These are phyloP conservation scores for Musa acuminata DNA, from an alignment of 176 grass and related monocot species.

Conservation along the genomic window DNA sequence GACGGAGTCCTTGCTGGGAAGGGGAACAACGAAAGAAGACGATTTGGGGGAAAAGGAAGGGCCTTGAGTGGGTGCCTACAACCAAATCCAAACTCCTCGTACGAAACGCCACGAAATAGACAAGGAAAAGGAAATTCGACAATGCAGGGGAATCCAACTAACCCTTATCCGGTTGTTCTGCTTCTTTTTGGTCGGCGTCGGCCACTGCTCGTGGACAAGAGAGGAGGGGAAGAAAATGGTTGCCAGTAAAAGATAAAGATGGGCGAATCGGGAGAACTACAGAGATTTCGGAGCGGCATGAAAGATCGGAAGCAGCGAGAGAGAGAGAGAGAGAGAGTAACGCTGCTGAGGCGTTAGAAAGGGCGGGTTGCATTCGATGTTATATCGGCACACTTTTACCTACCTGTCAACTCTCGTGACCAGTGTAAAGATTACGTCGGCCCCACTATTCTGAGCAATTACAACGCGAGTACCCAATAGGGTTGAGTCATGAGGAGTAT, in stretches of 20 bases:
- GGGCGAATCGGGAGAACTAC: not conserved
- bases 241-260: not conserved
- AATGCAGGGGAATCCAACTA: not conserved
- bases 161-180: not conserved
- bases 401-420: too few species aligned
- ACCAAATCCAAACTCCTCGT: not conserved
- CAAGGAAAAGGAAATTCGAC: not conserved
- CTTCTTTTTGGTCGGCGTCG: not conserved
- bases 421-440: too few species aligned
- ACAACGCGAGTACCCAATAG: too few species aligned
- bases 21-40: too few species aligned
- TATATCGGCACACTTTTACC: too few species aligned
- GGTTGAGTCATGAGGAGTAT: too few species aligned
- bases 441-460: too few species aligned
- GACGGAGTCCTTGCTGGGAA: not conserved
- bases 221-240: not conserved
- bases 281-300: not conserved
- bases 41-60: too few species aligned
- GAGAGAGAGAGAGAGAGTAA: not conserved
- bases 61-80: not conserved
- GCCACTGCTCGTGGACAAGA: not conserved
- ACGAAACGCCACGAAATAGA: not conserved
- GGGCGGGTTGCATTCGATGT: too few species aligned
- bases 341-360: too few species aligned
- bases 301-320: not conserved